Percentiles rank a stretch among this genome's conserved stretches.
Conservation (phyloP, 208 protist genomes). For the Leishmania martiniquensis region DNA sequence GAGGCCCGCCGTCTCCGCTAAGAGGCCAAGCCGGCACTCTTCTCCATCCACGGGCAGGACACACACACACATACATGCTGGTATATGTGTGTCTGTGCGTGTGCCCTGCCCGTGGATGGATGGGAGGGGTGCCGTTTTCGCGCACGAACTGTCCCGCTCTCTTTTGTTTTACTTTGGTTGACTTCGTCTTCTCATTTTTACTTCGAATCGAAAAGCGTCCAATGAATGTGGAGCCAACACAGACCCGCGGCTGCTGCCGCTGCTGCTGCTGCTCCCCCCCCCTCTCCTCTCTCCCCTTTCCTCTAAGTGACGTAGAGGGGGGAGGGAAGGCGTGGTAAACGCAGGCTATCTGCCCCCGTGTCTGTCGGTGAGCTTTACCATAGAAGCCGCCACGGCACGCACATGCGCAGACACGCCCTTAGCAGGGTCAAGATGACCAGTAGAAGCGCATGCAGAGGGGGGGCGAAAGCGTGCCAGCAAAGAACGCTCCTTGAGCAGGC, state of each 20-base stretch:
- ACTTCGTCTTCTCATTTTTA: slow-evolving; percentile 3
- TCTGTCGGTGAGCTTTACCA: not conserved
- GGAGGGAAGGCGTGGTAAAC: not conserved
- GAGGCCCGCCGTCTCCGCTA: slow-evolving; percentile 97
- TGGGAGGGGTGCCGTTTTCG: not conserved
- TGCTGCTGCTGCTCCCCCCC: not conserved
- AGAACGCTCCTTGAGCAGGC: not conserved
- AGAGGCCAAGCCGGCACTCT: not conserved
- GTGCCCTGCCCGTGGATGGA: not conserved
- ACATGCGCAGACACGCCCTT: not conserved
- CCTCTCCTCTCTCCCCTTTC: not conserved
- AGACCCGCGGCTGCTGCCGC: not conserved
- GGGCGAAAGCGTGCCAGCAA: not conserved
- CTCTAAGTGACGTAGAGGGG: not conserved
- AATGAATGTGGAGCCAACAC: not conserved
- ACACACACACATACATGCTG: not conserved
- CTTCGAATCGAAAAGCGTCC: not conserved
- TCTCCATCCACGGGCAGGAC: not conserved
- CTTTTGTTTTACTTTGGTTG: not conserved
- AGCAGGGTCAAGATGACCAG: not conserved
- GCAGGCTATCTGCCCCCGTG: not conserved
- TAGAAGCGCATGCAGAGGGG: not conserved
- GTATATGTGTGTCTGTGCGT: not conserved
- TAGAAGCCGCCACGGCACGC: not conserved
- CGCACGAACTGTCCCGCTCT: no score